A percentile compares a stretch with the other conserved stretches of the same genome.
Conservation (phyloP, 208 protist species). For the Acanthamoeba sp. region DNA sequence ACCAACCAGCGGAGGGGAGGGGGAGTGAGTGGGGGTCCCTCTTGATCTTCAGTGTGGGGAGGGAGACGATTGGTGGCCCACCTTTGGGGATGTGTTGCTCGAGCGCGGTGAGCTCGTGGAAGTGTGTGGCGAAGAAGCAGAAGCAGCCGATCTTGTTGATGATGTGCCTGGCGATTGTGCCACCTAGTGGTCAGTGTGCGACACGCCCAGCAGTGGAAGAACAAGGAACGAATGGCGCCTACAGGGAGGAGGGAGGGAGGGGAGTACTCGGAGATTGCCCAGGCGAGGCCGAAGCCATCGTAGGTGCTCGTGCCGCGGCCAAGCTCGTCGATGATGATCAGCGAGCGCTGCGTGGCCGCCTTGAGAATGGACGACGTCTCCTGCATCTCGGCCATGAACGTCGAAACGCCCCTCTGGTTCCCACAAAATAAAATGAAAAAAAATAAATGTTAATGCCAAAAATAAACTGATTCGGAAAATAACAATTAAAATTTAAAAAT, state of each 20-base stretch:
- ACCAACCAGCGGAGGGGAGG: too few species aligned
- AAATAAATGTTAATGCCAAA: neutral
- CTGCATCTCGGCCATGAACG: conserved; percentile 99
- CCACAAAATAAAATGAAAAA: neutral
- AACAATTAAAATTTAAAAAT: too few species aligned
- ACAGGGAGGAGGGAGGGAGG: neutral
- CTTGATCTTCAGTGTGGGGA: too few species aligned
- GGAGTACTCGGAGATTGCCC: conserved; percentile 97
- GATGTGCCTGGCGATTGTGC: conserved; percentile 91
- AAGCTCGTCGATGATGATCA: conserved; percentile 99
- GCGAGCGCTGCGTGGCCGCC: conserved; percentile 94
- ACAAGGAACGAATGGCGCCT: neutral
- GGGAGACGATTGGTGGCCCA: neutral
- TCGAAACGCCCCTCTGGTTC: conserved; percentile 91
- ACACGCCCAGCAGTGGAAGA: neutral
- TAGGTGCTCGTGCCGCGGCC: conserved; percentile 99
- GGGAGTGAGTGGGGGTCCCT: too few species aligned
- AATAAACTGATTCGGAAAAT: too few species aligned
- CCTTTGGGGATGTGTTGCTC: conserved; percentile 51
- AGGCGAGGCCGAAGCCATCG: conserved; percentile 99
- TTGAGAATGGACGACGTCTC: conserved; percentile 98
- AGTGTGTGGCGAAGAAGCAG: conserved; percentile 99
- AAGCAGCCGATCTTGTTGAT: conserved; percentile 91
- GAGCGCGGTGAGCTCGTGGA: conserved; percentile 99
- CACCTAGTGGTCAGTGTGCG: too few species aligned